phyloP scores from a whole-genome alignment of 306 rosid species.

The Cyclanthera cordifolia region DNA sequence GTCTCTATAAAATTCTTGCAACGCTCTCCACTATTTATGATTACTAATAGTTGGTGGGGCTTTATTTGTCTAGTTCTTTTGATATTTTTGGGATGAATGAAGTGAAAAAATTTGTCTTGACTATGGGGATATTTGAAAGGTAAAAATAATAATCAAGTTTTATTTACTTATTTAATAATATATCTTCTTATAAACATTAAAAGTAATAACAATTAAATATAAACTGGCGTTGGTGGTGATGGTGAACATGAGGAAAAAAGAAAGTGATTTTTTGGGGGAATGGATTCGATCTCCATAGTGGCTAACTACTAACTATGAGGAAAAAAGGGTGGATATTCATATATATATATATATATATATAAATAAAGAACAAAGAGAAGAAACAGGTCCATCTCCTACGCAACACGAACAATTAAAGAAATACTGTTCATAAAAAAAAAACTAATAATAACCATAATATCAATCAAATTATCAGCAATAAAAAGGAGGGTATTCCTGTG shows the following conservation, averaged over 20 bases:
- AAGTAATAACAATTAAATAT: neutral
- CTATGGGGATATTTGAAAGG: neutral
- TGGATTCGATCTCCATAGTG: neutral
- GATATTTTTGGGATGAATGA: neutral
- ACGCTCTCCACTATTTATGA: neutral
- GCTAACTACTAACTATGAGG: neutral
- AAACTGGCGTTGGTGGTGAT: neutral
- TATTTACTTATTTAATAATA: neutral
- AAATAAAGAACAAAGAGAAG: neutral
- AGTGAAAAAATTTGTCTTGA: neutral
- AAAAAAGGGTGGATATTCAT: neutral
- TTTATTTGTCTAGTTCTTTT: too few relatives aligned
- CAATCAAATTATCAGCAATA: conserved; percentile 1
- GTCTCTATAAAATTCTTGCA: neutral
- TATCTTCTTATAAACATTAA: neutral
- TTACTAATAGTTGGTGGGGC: too few relatives aligned
- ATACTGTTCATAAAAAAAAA: neutral
- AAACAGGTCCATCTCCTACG: neutral
- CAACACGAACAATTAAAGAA: neutral
- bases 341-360: neutral
- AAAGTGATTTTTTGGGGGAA: neutral
- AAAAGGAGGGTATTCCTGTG: conserved; percentile 4
- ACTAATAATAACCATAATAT: neutral
- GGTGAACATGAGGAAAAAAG: neutral
- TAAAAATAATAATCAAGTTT: neutral